phyloP scores from a whole-genome alignment of 2,329 filamentous ascomycete genomes.

The Fusarium ramigenum region DNA sequence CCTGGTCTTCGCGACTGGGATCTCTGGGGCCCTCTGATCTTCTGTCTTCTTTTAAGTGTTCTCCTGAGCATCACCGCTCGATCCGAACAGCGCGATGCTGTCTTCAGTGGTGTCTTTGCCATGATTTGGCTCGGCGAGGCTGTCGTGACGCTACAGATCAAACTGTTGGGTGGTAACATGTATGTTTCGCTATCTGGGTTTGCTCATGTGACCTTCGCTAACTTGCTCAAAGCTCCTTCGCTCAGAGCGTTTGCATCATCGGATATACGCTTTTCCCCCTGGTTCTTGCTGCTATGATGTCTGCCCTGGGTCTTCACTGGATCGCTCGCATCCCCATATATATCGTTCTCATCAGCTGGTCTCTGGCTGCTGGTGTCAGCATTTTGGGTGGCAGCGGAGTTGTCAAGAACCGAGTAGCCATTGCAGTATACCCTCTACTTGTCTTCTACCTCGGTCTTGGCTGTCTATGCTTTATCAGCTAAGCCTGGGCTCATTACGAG shows the following conservation, averaged over 20 bases:
- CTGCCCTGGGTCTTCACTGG: constrained; percentile 80
- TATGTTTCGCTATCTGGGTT: constrained; percentile 59
- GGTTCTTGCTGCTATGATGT: constrained; percentile 90
- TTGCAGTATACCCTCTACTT: constrained; percentile 94
- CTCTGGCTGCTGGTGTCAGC: constrained; percentile 92
- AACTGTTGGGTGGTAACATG: constrained; percentile 96
- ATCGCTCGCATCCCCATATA: constrained; percentile 92
- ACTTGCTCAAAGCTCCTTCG: constrained; percentile 78
- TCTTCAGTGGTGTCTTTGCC: constrained; percentile 96
- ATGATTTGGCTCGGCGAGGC: constrained; percentile 98
- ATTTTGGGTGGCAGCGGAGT: constrained; percentile 96
- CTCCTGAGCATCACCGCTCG: constrained; percentile 86
- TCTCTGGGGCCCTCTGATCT: constrained; percentile 95
- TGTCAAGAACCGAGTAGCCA: constrained; percentile 90
- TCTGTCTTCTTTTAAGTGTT: constrained; percentile 88
- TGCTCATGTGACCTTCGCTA: constrained; percentile 22
- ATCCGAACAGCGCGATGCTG: constrained; percentile 81
- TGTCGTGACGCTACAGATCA: constrained; percentile 97
- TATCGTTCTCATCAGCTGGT: constrained; percentile 88
- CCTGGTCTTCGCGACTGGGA: constrained; percentile 96
- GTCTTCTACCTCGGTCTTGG: constrained; percentile 95
- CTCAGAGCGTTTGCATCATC: constrained; percentile 97
- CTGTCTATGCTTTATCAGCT: constrained; percentile 97
- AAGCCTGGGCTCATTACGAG: constrained; percentile 37
- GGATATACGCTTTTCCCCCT: constrained; percentile 98